Conservation (phyloP, 1,139 yeast species). For the Suhomyces bolitotheri region DNA sequence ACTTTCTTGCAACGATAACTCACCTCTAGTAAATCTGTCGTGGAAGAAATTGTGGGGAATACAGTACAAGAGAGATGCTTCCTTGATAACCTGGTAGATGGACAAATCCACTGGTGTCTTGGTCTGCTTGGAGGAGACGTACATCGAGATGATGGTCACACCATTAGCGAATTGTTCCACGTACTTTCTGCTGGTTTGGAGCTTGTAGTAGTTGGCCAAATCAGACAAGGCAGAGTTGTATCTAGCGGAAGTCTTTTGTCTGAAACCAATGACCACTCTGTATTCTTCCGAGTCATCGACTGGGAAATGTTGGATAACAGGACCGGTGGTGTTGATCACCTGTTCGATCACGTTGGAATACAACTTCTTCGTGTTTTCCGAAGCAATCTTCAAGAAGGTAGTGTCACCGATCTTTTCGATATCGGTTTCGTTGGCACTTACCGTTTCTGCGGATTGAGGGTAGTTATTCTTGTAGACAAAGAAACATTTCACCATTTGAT, state of each 20-base stretch:
- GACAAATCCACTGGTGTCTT: constrained; percentile 63
- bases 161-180: constrained; percentile 95
- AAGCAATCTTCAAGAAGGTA: constrained; percentile 77
- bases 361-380: constrained; percentile 73
- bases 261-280: constrained; percentile 85
- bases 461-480: constrained; percentile 84
- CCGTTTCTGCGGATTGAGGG: constrained; percentile 27
- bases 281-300: constrained; percentile 77
- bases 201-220: constrained; percentile 85
- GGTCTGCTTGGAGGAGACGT: constrained; percentile 60
- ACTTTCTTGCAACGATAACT: constrained; percentile 88
- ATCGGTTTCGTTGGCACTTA: constrained; percentile 44
- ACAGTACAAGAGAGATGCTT: constrained; percentile 88
- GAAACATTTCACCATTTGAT: constrained; percentile 71
- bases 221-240: constrained; percentile 88
- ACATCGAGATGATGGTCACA: constrained; percentile 81
- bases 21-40: constrained; percentile 69
- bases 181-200: constrained; percentile 83
- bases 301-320: constrained; percentile 86
- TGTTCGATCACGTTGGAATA: constrained; percentile 72
- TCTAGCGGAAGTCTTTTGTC: constrained; percentile 80
- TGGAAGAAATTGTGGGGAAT: constrained; percentile 87
- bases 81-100: constrained; percentile 88
- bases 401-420: constrained; percentile 73
- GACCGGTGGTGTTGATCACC: constrained; percentile 81